These are phyloP conservation scores for Apiospora koreana DNA, from an alignment of 2,329 filamentous ascomycete species.

Conservation along the genomic window DNA sequence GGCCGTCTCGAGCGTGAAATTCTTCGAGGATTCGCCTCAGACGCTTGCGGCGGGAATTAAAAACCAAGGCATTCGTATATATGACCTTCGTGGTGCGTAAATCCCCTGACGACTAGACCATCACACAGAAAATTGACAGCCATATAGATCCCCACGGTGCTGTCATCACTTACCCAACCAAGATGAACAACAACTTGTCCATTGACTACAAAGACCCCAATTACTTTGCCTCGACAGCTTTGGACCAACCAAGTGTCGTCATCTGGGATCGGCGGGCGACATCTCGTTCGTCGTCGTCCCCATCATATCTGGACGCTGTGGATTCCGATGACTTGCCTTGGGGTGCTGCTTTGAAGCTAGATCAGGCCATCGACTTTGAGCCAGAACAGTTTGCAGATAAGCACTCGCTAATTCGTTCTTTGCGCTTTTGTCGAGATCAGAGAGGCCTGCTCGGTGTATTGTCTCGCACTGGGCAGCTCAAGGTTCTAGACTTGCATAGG, in stretches of 20 bases:
- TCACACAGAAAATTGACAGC: conserved; percentile 20
- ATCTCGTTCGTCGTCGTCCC: conserved; percentile 52
- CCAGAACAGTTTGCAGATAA: conserved; percentile 55
- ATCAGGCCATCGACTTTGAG: conserved; percentile 58
- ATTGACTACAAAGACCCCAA: conserved; percentile 81
- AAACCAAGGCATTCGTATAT: conserved; percentile 72
- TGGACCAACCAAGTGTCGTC: conserved; percentile 73
- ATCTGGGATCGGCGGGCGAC: conserved; percentile 77
- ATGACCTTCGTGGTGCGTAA: conserved; percentile 71
- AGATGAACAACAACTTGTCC: conserved; percentile 70
- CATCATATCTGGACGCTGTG: conserved; percentile 56
- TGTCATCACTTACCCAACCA: conserved; percentile 63
- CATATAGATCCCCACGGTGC: conserved; percentile 48
- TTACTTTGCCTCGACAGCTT: conserved; percentile 79
- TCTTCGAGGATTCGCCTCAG: conserved; percentile 76
- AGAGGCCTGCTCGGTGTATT: conserved; percentile 62
- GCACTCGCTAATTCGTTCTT: conserved; percentile 61
- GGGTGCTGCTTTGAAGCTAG: conserved; percentile 61
- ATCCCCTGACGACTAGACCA: background rate
- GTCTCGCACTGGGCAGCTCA: conserved; percentile 64
- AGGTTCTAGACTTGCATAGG: conserved; percentile 59
- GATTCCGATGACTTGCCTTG: conserved; percentile 64
- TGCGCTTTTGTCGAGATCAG: conserved; percentile 64
- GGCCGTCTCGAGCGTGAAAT: conserved; percentile 80
- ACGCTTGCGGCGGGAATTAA: conserved; percentile 76